These are phyloP conservation scores for Penicillium diatomitis DNA, from an alignment of 495 filamentous ascomycete species.

Conservation along the genomic window DNA sequence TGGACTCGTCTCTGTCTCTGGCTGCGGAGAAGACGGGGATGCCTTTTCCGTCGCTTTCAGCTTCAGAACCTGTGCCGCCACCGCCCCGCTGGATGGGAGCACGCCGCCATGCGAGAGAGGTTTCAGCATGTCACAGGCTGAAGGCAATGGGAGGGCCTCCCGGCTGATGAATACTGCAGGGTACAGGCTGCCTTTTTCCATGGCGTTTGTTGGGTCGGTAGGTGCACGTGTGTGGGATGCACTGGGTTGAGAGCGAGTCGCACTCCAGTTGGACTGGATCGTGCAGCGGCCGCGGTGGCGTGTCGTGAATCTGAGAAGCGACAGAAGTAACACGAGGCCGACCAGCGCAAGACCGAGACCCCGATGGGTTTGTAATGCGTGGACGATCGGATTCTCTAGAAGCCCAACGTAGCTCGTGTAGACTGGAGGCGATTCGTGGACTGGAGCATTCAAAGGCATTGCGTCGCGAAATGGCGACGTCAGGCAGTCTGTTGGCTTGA, in stretches of 20 bases:
- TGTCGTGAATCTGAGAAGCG: background rate
- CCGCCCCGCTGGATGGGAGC: constrained; percentile 22
- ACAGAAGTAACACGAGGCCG: background rate
- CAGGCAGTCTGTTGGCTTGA: too few species aligned
- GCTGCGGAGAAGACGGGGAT: background rate
- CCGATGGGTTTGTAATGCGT: too few species aligned
- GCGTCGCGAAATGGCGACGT: too few species aligned
- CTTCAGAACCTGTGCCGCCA: constrained; percentile 15
- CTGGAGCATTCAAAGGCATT: too few species aligned
- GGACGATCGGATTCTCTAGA: too few species aligned
- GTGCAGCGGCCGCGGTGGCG: background rate
- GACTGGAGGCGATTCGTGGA: too few species aligned
- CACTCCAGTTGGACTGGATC: background rate
- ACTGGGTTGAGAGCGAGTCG: background rate
- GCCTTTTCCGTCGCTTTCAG: background rate
- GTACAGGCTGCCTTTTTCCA: constrained; percentile 12
- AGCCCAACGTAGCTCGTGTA: too few species aligned
- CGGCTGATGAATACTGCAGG: background rate
- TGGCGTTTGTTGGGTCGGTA: constrained; percentile 4
- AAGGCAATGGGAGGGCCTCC: constrained; percentile 4
- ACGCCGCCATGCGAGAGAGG: constrained; percentile 25
- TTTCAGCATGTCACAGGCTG: constrained; percentile 30
- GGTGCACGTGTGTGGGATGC: background rate
- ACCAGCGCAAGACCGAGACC: background rate
- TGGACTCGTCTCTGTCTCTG: background rate